phyloP scores from a whole-genome alignment of 352 stramenopile genomes.

The Globisporangium solare region DNA sequence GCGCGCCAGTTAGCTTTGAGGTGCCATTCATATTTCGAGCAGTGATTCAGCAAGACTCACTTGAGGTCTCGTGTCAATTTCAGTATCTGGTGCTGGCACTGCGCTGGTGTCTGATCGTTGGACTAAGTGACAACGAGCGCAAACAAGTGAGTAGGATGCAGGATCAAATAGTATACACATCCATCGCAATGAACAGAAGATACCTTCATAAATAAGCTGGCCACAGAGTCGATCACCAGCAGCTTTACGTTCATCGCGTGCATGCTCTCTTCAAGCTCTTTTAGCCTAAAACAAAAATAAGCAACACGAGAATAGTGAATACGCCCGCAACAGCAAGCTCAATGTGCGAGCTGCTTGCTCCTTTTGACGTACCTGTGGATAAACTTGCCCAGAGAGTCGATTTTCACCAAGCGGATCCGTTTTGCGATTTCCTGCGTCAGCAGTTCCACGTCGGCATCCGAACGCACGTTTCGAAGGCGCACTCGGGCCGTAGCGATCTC shows the following conservation, averaged over 20 bases:
- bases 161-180: not conserved
- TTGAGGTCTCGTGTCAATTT: constrained; percentile 48
- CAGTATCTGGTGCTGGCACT: constrained; percentile 49
- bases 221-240: constrained; percentile 71
- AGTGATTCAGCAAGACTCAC: constrained; percentile 11
- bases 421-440: constrained; percentile 26
- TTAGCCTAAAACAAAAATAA: constrained; percentile 41
- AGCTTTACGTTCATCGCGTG: constrained; percentile 46
- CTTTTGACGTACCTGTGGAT: constrained; percentile 26
- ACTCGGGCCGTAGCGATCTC: constrained; percentile 43
- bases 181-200: not conserved
- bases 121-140: constrained; percentile 16
- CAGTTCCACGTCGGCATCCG: constrained; percentile 18
- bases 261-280: constrained; percentile 46
- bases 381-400: constrained; percentile 39
- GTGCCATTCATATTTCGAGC: no score
- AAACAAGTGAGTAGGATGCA: not conserved
- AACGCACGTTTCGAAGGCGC: constrained; percentile 10
- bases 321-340: not conserved
- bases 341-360: not conserved
- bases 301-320: not conserved
- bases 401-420: constrained; percentile 38
- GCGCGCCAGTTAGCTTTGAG: no score
- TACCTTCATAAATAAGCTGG: constrained; percentile 59
- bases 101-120: constrained; percentile 28